Conservation (phyloP, 345 rosid species). For the Jatropha curcas region DNA sequence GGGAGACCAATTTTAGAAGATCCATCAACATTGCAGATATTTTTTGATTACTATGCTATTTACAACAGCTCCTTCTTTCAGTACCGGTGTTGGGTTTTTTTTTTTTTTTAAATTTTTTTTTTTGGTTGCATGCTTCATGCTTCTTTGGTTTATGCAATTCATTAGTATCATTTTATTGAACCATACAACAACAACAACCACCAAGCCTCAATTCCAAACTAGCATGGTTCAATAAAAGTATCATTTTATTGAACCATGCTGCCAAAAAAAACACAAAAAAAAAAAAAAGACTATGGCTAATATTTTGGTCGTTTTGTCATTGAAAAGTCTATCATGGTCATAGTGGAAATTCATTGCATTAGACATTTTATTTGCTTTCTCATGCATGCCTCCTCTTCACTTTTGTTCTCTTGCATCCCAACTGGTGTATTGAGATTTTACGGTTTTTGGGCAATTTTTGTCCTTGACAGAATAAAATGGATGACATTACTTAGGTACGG, state of each 20-base stretch:
- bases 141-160: neutral
- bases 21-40: slow-evolving; percentile 85
- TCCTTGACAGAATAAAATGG: no score
- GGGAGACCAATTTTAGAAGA: slow-evolving; percentile 95
- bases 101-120: no score
- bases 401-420: no score
- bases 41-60: slow-evolving; percentile 92
- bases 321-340: neutral
- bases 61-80: slow-evolving; percentile 71
- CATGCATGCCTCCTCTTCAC: neutral
- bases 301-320: neutral
- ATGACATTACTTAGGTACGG: no score
- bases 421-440: neutral
- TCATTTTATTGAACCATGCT: neutral
- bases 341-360: neutral
- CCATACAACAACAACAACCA: no score
- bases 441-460: no score
- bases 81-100: slow-evolving; percentile 20
- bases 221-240: no score
- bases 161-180: neutral
- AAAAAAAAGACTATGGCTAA: no score
- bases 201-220: no score
- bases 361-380: neutral
- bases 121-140: neutral
- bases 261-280: neutral